These are phyloP conservation scores for Multifurca ochricompacta DNA, from an alignment of 768 basidiomycete genomes.

Conservation along the genomic window DNA sequence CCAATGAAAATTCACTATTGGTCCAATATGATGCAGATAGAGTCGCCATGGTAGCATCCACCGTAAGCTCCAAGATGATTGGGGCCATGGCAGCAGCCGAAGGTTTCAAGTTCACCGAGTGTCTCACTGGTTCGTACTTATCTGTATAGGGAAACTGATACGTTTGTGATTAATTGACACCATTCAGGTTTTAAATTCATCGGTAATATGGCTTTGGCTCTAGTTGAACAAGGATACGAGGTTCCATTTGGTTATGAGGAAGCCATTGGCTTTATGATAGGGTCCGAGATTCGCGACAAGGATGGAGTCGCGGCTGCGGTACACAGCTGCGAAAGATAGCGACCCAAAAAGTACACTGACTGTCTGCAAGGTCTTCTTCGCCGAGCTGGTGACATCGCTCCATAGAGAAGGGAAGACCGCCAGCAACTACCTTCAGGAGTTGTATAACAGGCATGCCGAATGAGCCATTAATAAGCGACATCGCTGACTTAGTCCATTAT, in stretches of 20 bases:
- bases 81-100: slow-evolving; percentile 65
- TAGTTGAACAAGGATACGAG: slow-evolving; percentile 58
- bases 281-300: slow-evolving; percentile 71
- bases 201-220: slow-evolving; percentile 68
- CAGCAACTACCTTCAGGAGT: slow-evolving; percentile 46
- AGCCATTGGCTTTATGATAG: slow-evolving; percentile 90
- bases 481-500: not conserved
- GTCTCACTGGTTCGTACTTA: slow-evolving; percentile 59
- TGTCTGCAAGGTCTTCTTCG: slow-evolving; percentile 51
- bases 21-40: slow-evolving; percentile 44
- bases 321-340: slow-evolving; percentile 6
- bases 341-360: not conserved
- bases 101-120: slow-evolving; percentile 80
- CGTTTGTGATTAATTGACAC: not conserved
- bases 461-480: not conserved
- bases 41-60: slow-evolving; percentile 81
- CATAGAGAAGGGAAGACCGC: slow-evolving; percentile 46
- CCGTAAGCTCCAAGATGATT: slow-evolving; percentile 88
- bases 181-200: slow-evolving; percentile 79
- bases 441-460: slow-evolving; percentile 49
- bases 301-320: slow-evolving; percentile 83
- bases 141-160: slow-evolving; percentile 7
- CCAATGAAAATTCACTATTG: not conserved
- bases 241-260: slow-evolving; percentile 81
- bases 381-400: slow-evolving; percentile 53